These are phyloP conservation scores for Gentiana straminea DNA, from an alignment of 257 asterid species.

Conservation along the genomic window DNA sequence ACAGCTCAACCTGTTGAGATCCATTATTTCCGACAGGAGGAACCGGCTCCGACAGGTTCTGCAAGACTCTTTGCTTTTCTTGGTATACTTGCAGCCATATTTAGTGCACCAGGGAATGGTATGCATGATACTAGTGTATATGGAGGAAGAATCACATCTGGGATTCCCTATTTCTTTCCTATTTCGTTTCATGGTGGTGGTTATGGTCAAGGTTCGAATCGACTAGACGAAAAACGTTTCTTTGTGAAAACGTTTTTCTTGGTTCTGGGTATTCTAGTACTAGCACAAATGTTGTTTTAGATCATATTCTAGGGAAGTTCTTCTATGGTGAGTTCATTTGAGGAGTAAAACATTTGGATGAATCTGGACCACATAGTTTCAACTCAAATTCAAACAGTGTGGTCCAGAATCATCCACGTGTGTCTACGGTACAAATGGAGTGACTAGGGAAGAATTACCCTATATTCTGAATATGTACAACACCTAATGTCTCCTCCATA, in stretches of 20 bases:
- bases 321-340: no score
- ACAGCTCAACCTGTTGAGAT: conserved; percentile 46
- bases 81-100: conserved; percentile 51
- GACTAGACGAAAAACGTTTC: conserved; percentile 42
- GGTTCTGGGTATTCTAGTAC: conserved; percentile 20
- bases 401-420: no score
- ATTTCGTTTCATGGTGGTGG: conserved; percentile 74
- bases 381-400: no score
- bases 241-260: conserved; percentile 40
- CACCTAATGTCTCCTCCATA: neutral
- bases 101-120: conserved; percentile 57
- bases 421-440: no score
- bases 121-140: conserved; percentile 75
- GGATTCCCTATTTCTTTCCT: conserved; percentile 55
- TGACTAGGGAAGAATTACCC: no score
- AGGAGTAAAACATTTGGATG: no score
- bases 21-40: conserved; percentile 22
- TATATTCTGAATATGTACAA: neutral
- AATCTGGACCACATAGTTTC: no score
- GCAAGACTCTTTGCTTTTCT: conserved; percentile 36
- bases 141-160: conserved; percentile 47
- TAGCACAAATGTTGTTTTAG: conserved; percentile 2
- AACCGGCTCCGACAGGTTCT: no score
- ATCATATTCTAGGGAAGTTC: no score
- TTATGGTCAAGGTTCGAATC: conserved; percentile 32